Evolutionary conservation across 1,139 yeast genomes (phyloP), one percentile per base, ranked within the genome.

Genomic region (Suhomyces coccinellae): DNA sequence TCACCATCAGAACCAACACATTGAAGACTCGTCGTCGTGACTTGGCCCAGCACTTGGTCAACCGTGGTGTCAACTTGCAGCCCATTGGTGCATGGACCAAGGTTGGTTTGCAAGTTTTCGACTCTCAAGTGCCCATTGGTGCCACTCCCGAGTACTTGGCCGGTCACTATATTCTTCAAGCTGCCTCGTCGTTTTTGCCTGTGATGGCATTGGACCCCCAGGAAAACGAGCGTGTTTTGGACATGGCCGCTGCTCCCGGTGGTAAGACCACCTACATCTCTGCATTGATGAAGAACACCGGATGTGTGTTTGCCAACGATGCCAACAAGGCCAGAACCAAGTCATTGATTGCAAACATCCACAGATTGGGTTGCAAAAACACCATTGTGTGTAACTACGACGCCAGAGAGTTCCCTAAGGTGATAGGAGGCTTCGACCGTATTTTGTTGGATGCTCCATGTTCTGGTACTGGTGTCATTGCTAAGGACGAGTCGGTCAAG

Each of bases 221-320:
- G 65, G 97, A 90, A 67, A 84, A 87, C 63, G 99, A 95, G 69
- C 84, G 99, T 62, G 77, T 95, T 40, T 76, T 95, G 54, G 99
- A 95, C 72, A 95, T 95, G 99, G 99, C 99, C 35, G 96, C 99
- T 48, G 98, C 99, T 16, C 99, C 99, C 54, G 99, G 99, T 73
- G 99, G 99, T 69, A 95, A 95, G 64, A 90, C 99, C 10, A 93
- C 99, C 1, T 93, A 90, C 63, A 84, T 95, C 47, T 84, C 97
- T 35, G 99, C 99, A 0, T 71, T 91, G 69, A 93, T 93, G 98
- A 95, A 95, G 65, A 95, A 93, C 66, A 93, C 99, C 3, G 99
- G 99, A 31, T 85, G 95, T 65, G 87, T 95, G 14, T 91, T 95
- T 65, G 99, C 99, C 45, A 95, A 95, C 67, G 99, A 95, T 72